Evolutionary conservation across 768 basidiomycete species (phyloP).

Genomic region (Artomyces pyxidatus): DNA sequence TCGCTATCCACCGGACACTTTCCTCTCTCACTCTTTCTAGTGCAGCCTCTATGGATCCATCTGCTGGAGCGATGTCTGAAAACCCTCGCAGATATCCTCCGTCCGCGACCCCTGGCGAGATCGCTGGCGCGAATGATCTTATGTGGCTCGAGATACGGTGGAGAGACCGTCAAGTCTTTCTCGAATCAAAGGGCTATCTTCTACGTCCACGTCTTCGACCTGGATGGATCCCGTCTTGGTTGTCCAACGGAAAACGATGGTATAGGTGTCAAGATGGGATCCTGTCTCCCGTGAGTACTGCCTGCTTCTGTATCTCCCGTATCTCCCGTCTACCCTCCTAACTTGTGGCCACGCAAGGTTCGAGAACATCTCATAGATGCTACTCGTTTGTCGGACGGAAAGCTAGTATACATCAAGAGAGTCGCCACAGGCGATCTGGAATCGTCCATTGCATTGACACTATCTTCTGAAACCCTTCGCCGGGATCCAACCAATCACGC

Average conservation of each 20-base stretch:
- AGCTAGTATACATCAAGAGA: neutral
- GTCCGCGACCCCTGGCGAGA: too few species aligned
- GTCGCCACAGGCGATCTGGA: neutral
- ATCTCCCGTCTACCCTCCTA: too few species aligned
- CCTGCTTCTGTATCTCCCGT: too few species aligned
- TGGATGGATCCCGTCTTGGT: slow-evolving; percentile 5
- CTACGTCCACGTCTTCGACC: slow-evolving; percentile 1
- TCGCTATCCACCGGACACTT: too few species aligned
- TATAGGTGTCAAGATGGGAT: neutral
- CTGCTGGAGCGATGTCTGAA: too few species aligned
- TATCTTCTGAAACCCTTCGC: slow-evolving; percentile 6
- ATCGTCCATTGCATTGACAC: slow-evolving; percentile 7
- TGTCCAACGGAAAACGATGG: neutral
- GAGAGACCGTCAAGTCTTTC: slow-evolving; percentile 1
- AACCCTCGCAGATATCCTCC: too few species aligned
- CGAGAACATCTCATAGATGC: neutral
- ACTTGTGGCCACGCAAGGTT: too few species aligned
- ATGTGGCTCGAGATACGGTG: neutral
- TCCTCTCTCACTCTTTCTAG: too few species aligned
- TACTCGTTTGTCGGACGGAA: neutral
- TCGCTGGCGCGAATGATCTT: neutral
- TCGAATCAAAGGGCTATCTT: neutral
- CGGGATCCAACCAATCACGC: slow-evolving; percentile 16
- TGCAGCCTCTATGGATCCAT: too few species aligned
- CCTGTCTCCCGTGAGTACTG: neutral